These are phyloP conservation scores for Ustilago bromivora DNA, from an alignment of 1,284 basidiomycete species.

Conservation along the genomic window DNA sequence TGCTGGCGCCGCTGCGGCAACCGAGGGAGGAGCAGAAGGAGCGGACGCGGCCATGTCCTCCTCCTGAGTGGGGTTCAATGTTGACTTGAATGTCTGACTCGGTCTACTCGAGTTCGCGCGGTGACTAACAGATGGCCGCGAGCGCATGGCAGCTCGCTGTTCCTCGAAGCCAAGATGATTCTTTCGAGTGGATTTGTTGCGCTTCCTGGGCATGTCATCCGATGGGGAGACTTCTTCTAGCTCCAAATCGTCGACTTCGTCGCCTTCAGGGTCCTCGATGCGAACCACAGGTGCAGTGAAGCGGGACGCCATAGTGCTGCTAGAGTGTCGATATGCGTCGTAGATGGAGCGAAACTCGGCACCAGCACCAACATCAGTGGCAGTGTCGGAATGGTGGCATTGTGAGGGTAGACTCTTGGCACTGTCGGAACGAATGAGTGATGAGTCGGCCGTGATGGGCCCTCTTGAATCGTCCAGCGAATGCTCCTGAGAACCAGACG, in stretches of 20 bases:
- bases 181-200: constrained; percentile 33
- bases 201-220: constrained; percentile 40
- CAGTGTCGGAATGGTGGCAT: constrained; percentile 1
- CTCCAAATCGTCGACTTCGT: constrained; percentile 30
- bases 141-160: constrained; percentile 39
- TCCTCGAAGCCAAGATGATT: constrained; percentile 44
- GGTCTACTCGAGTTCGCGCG: constrained; percentile 10
- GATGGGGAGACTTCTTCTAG: constrained; percentile 16
- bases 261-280: constrained; percentile 44
- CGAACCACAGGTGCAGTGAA: constrained; percentile 35
- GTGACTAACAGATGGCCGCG: background rate
- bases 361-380: background rate
- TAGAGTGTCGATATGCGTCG: constrained; percentile 30
- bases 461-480: constrained; percentile 23
- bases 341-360: constrained; percentile 36
- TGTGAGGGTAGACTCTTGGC: constrained; percentile 4
- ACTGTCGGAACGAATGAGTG: constrained; percentile 17
- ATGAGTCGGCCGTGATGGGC: constrained; percentile 25
- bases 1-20: background rate
- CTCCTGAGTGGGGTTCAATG: constrained; percentile 11
- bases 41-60: background rate
- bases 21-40: background rate
- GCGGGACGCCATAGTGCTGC: constrained; percentile 26
- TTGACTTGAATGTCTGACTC: constrained; percentile 19
- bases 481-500: constrained; percentile 28